Base-by-base conservation (phyloP, 495 filamentous ascomycete genomes). In the Aspergillus wentii region DNA sequence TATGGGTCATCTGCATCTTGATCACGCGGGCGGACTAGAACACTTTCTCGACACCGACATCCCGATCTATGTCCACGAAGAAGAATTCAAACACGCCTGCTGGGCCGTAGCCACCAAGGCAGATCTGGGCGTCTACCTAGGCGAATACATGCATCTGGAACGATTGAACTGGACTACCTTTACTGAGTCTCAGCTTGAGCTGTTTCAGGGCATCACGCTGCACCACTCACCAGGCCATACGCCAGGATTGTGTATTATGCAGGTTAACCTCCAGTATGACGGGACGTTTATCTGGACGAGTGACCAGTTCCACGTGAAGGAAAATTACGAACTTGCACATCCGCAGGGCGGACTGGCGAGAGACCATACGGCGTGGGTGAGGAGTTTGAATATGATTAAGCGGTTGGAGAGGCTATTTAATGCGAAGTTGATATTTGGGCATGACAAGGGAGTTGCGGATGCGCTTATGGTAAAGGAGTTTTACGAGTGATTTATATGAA, bases 61-160 rank as follows among this genome's bases (percentile, higher is more conserved):
- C n/a, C 64, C 67, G 14, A 75, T 77, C 43, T 77, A 65, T 34
- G 67, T 72, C 0, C 73, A 78, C 37, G 68, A 73, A 43, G 56
- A 66, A 30, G 71, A 74, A 39, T 57, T 74, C 46, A 66, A 67
- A 28, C 59, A 68, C 35, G 71, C 72, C 4, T 74, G 61, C 43
- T 74, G 67, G 61, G 54, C 62, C 4, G 58, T 62, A 4, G 69
- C 54, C 0, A 74, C 69, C 0, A 54, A 57, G 1, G 54, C 64
- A 0, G 71, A 76, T 46, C 35, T 49, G 3, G 67, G 67, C 3
- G 57, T 72, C n/a, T 74, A 71, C 33, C 35, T 71, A 7, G 46
- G 49, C 4, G 54, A 68, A 38, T 70, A 72, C 35, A 49, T 71
- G 39, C 34, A 37, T 8, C 41, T 57, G 3, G 46, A 54, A 5